phyloP scores from a whole-genome alignment of 352 stramenopile species.

The Pythium apleroticum region DNA sequence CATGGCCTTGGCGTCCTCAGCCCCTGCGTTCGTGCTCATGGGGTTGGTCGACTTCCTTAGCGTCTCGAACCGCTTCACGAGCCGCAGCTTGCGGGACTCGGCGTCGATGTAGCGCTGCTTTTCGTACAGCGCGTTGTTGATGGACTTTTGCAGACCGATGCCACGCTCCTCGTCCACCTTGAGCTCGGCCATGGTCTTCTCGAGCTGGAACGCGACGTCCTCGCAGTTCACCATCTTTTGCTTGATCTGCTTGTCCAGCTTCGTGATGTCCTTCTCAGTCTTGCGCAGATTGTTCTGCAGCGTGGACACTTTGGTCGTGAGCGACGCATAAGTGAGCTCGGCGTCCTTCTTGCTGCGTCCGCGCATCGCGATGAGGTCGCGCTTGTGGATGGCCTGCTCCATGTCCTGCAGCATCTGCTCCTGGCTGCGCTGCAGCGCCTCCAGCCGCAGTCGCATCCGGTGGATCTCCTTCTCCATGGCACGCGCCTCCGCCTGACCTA shows the following conservation, averaged over 20 bases:
- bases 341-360: constrained; percentile 79
- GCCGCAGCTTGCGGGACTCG: constrained; percentile 62
- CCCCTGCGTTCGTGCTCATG: neutral
- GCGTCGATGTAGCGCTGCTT: constrained; percentile 88
- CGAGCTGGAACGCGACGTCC: constrained; percentile 72
- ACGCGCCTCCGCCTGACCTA: constrained; percentile 88
- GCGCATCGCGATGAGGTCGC: constrained; percentile 90
- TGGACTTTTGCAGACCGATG: constrained; percentile 65
- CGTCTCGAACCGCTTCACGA: constrained; percentile 69
- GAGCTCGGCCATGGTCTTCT: constrained; percentile 78
- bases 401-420: constrained; percentile 94
- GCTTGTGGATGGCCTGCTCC: constrained; percentile 93
- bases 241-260: constrained; percentile 71
- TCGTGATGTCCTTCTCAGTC: constrained; percentile 57
- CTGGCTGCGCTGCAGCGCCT: constrained; percentile 89
- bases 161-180: constrained; percentile 71
- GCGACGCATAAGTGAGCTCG: constrained; percentile 79
- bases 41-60: constrained; percentile 38
- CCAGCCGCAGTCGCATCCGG: constrained; percentile 92
- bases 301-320: constrained; percentile 85
- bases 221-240: constrained; percentile 56
- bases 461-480: constrained; percentile 97
- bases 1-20: constrained; percentile 49
- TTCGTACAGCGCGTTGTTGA: constrained; percentile 90
- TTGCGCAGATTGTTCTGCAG: constrained; percentile 74